Percentiles rank a stretch among this genome's conserved stretches.
Conservation (phyloP, 805 yeast genomes). For the Sugiyamaella mastotermitis region DNA sequence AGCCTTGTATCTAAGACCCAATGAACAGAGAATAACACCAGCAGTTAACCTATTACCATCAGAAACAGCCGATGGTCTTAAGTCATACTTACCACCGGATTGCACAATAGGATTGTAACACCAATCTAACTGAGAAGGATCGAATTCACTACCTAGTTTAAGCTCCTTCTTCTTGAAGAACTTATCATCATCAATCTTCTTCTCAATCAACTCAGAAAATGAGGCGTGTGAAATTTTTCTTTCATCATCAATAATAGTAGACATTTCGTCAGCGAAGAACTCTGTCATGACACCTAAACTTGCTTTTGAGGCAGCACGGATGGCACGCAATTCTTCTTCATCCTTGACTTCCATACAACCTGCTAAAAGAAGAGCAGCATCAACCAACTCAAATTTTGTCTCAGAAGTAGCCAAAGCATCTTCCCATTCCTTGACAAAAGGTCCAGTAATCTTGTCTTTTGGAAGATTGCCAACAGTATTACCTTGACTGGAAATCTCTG, state of each 20-base stretch:
- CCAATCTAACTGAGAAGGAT: constrained; percentile 79
- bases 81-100: constrained; percentile 79
- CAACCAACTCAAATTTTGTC: constrained; percentile 41
- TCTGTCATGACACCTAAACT: constrained; percentile 70
- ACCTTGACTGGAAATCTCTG: constrained; percentile 32
- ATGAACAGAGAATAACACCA: constrained; percentile 75
- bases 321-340: constrained; percentile 59
- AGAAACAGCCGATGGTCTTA: constrained; percentile 78
- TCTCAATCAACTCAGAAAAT: constrained; percentile 70
- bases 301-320: constrained; percentile 68
- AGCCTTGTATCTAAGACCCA: constrained; percentile 81
- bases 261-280: constrained; percentile 81
- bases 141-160: constrained; percentile 60
- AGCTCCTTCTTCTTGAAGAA: constrained; percentile 56
- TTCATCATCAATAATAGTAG: constrained; percentile 81
- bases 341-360: constrained; percentile 69
- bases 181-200: constrained; percentile 71
- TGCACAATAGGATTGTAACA: constrained; percentile 87
- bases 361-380: constrained; percentile 49
- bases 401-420: constrained; percentile 21
- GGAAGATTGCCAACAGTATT: constrained; percentile 55
- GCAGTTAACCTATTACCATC: constrained; percentile 56
- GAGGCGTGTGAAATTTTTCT: constrained; percentile 64
- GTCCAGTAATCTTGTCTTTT: constrained; percentile 77
- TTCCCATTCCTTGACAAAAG: constrained; percentile 78